Percentiles rank a stretch among this genome's conserved stretches.
Evolutionary conservation across 1,284 basidiomycete genomes (phyloP).

Genomic region (Kalmanozyma brasiliensis): DNA sequence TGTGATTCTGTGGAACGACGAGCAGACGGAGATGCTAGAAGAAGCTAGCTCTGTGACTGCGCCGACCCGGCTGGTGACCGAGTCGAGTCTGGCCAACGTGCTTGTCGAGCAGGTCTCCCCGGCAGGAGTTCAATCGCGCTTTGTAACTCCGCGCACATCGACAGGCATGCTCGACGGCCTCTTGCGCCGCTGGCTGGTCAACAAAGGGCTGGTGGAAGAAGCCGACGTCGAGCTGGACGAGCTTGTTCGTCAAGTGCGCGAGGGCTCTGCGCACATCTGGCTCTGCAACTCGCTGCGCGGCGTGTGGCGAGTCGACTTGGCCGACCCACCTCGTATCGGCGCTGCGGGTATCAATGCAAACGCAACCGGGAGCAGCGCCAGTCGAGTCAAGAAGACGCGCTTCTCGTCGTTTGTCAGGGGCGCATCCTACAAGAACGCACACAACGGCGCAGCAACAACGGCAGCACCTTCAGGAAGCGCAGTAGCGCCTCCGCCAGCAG

Average conservation of each 20-base stretch:
- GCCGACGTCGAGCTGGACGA: constrained; percentile 24
- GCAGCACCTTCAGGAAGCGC: neutral
- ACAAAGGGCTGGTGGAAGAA: constrained; percentile 31
- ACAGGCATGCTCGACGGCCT: constrained; percentile 45
- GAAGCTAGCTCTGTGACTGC: neutral
- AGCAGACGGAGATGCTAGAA: constrained; percentile 18
- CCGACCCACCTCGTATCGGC: constrained; percentile 1
- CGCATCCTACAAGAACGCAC: constrained; percentile 2
- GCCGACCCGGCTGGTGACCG: constrained; percentile 27
- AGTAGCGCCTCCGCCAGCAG: neutral
- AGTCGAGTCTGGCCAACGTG: constrained; percentile 45
- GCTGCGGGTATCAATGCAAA: neutral
- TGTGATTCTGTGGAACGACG: constrained; percentile 49
- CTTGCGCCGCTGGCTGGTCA: constrained; percentile 40
- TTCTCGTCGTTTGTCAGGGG: constrained; percentile 29
- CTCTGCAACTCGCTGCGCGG: constrained; percentile 49
- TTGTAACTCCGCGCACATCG: constrained; percentile 36
- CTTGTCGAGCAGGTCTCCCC: constrained; percentile 22
- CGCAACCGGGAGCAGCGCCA: neutral
- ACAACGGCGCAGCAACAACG: neutral
- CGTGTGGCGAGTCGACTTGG: constrained; percentile 38
- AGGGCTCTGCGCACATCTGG: constrained; percentile 28
- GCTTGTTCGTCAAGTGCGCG: constrained; percentile 11
- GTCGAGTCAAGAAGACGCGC: constrained; percentile 22
- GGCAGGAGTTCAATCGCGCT: constrained; percentile 19